Conservation (phyloP, 2,329 filamentous ascomycete genomes). For the Sporothrix phasma region DNA sequence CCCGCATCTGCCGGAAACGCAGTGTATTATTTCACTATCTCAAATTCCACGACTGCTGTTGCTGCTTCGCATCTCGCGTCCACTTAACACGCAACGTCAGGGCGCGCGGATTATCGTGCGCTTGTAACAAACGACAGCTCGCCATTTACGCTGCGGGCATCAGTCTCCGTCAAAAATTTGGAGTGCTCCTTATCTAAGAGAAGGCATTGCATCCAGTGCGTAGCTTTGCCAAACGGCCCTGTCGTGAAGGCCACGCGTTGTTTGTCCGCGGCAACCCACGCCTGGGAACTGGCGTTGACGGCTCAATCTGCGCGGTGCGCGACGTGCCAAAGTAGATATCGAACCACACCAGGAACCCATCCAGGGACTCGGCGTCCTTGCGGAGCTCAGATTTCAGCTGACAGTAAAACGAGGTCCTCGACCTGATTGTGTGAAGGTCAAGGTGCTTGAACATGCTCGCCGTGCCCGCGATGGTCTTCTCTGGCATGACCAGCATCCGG, state of each 20-base stretch:
- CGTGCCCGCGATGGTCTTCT: slow-evolving; percentile 47
- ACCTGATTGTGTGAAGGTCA: slow-evolving; percentile 64
- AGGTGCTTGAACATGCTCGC: slow-evolving; percentile 61
- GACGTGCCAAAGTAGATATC: slow-evolving; percentile 79
- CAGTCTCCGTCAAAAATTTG: slow-evolving; percentile 36
- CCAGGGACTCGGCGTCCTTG: slow-evolving; percentile 56
- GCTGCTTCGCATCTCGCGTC: slow-evolving; percentile 33
- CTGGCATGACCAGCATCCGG: slow-evolving; percentile 64
- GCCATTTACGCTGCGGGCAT: slow-evolving; percentile 52
- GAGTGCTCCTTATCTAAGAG: slow-evolving; percentile 56
- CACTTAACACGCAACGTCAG: slow-evolving; percentile 56
- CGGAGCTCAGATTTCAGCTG: slow-evolving; percentile 53
- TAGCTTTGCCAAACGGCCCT: slow-evolving; percentile 63
- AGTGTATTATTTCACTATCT: background rate
- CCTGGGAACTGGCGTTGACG: slow-evolving; percentile 46
- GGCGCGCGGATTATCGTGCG: slow-evolving; percentile 58
- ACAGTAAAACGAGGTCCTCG: slow-evolving; percentile 62
- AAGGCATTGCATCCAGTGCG: slow-evolving; percentile 85
- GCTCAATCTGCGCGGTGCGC: slow-evolving; percentile 39
- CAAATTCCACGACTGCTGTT: slow-evolving; percentile 38
- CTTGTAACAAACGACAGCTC: slow-evolving; percentile 59
- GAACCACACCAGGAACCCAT: slow-evolving; percentile 88
- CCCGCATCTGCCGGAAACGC: background rate
- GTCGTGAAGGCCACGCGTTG: slow-evolving; percentile 80
- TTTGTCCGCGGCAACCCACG: slow-evolving; percentile 49